These are phyloP conservation scores for Sporobolomyces roseus DNA, from an alignment of 768 basidiomycete species.

Conservation along the genomic window DNA sequence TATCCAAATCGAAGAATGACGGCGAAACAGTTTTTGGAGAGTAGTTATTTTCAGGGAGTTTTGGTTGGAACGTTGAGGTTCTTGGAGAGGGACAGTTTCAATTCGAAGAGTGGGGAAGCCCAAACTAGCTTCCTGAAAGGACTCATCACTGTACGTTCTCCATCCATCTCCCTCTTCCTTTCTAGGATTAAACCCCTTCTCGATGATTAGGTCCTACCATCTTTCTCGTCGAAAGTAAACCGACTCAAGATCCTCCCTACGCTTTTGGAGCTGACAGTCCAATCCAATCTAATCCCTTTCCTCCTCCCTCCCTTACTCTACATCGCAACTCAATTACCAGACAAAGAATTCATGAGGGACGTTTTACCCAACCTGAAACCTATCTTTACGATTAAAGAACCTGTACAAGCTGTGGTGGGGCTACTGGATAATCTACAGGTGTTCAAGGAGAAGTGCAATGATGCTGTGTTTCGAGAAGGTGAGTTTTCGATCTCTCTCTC, in stretches of 20 bases:
- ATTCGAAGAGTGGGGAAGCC: conserved; percentile 87
- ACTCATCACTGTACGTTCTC: conserved; percentile 52
- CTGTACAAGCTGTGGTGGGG: conserved; percentile 94
- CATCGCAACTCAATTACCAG: conserved; percentile 72
- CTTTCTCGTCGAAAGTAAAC: conserved; percentile 80
- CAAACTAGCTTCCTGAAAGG: conserved; percentile 96
- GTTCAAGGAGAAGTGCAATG: conserved; percentile 84
- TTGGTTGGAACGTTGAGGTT: conserved; percentile 95
- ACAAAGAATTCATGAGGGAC: conserved; percentile 67
- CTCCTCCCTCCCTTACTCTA: conserved; percentile 92
- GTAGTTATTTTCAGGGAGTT: conserved; percentile 79
- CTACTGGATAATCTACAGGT: conserved; percentile 81
- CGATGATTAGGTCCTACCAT: conserved; percentile 60
- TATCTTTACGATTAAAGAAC: conserved; percentile 83
- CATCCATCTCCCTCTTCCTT: not conserved
- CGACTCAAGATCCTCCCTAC: conserved; percentile 86
- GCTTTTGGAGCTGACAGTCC: conserved; percentile 86
- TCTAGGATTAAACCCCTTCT: not conserved
- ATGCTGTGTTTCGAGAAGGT: conserved; percentile 83
- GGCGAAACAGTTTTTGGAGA: conserved; percentile 63
- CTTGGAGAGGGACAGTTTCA: conserved; percentile 90
- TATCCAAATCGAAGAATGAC: conserved; percentile 68
- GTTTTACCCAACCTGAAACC: conserved; percentile 87
- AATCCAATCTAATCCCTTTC: conserved; percentile 84
- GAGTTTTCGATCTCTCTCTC: conserved; percentile 47